Conservation (phyloP, 345 rosid species). For the Diplotaxis tenuifolia region DNA sequence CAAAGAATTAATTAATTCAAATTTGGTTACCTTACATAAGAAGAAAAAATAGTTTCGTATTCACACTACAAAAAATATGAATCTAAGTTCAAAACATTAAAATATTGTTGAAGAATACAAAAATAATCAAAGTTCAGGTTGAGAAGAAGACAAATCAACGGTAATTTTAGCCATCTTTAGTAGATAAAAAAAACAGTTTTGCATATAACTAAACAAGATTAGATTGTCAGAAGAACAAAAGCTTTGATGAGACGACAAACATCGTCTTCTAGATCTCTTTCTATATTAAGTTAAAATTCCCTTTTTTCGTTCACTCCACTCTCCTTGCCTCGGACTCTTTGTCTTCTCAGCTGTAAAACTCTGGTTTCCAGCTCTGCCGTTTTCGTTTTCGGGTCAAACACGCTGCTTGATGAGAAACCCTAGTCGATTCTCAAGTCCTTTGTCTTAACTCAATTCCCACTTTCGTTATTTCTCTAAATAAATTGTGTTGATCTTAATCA, state of each 20-base stretch:
- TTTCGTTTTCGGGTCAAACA: background rate
- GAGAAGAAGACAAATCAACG: too few relatives aligned
- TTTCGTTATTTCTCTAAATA: background rate
- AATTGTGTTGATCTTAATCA: too few relatives aligned
- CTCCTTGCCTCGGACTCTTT: slow-evolving; percentile 11
- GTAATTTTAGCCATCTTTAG: too few relatives aligned
- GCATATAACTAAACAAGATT: too few relatives aligned
- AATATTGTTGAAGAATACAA: too few relatives aligned
- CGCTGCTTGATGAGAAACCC: background rate
- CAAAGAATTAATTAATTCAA: background rate
- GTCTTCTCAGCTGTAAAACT: slow-evolving; percentile 12
- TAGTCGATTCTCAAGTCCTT: slow-evolving; percentile 26
- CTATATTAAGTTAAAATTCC: background rate
- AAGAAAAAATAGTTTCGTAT: background rate
- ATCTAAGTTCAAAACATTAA: too few relatives aligned
- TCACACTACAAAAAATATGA: too few relatives aligned
- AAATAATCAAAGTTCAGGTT: too few relatives aligned
- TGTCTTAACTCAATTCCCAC: slow-evolving; percentile 1
- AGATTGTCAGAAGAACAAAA: background rate
- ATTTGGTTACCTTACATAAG: background rate
- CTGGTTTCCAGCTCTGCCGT: background rate
- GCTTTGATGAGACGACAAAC: background rate
- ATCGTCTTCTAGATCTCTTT: background rate
- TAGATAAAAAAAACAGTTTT: too few relatives aligned
- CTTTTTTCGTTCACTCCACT: slow-evolving; percentile 23